Percentiles rank a stretch among this genome's conserved stretches.
phyloP scores from a whole-genome alignment of 2,329 filamentous ascomycete species.

The Aspergillus sojae region DNA sequence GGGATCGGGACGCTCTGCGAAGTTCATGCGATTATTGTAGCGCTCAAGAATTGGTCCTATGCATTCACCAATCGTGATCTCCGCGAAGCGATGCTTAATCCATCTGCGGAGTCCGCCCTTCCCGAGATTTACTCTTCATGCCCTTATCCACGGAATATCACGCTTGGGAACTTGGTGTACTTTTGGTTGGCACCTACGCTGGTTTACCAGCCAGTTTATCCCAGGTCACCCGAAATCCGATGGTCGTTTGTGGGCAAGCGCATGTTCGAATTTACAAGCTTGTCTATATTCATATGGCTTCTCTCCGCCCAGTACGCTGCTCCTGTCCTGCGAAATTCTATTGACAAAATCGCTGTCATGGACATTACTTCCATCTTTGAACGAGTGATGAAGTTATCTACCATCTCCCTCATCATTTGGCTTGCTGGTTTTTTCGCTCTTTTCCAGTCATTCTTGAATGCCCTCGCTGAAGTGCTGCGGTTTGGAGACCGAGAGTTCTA shows the following conservation, averaged over 20 bases:
- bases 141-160: constrained; percentile 90
- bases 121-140: constrained; percentile 81
- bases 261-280: constrained; percentile 71
- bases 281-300: constrained; percentile 93
- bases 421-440: constrained; percentile 95
- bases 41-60: constrained; percentile 94
- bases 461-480: constrained; percentile 81
- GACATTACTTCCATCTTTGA: constrained; percentile 83
- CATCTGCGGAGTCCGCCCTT: constrained; percentile 66
- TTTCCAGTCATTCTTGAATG: constrained; percentile 91
- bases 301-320: constrained; percentile 92
- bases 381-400: constrained; percentile 89
- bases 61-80: constrained; percentile 96
- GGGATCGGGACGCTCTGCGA: constrained; percentile 90
- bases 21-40: constrained; percentile 90
- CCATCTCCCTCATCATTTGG: constrained; percentile 95
- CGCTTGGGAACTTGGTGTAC: constrained; percentile 82
- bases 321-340: constrained; percentile 83
- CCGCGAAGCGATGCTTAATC: constrained; percentile 84
- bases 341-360: constrained; percentile 81
- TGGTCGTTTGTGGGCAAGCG: constrained; percentile 89
- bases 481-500: constrained; percentile 97
- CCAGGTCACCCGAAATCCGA: constrained; percentile 76
- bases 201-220: constrained; percentile 96
- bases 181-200: constrained; percentile 98